Conservation (phyloP, 176 grass and related monocot species). For the Thinopyrum elongatum region DNA sequence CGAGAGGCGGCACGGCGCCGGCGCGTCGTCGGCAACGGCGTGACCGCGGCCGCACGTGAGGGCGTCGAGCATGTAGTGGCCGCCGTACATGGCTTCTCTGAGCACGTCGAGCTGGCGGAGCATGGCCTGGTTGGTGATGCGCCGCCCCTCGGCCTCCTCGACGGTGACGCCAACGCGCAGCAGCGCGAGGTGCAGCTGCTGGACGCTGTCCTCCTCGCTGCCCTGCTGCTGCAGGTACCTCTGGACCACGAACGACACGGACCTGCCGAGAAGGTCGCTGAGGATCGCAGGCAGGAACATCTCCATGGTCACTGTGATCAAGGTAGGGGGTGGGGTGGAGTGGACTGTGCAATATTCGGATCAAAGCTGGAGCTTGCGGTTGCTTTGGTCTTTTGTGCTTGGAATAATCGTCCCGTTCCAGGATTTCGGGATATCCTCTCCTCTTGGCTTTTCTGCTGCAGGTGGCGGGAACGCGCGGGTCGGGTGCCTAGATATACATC, state of each 20-base stretch:
- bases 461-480: background rate
- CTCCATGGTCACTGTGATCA: constrained; percentile 5
- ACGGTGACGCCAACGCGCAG: constrained; percentile 15
- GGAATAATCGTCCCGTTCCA: background rate
- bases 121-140: constrained; percentile 40
- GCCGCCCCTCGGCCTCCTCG: constrained; percentile 31
- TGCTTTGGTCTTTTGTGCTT: background rate
- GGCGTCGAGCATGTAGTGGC: constrained; percentile 43
- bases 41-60: background rate
- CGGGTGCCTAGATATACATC: background rate
- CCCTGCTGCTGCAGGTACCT: background rate
- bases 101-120: constrained; percentile 36
- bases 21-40: background rate
- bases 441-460: background rate
- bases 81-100: constrained; percentile 32
- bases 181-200: constrained; percentile 17
- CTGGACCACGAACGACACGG: constrained; percentile 11
- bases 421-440: background rate
- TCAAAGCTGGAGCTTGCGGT: background rate
- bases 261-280: constrained; percentile 15
- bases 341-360: background rate
- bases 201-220: background rate
- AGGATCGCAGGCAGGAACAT: constrained; percentile 16
- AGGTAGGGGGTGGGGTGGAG: background rate
- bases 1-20: background rate